phyloP scores from a whole-genome alignment of 2,329 filamentous ascomycete genomes.

The Aspergillus sp. region DNA sequence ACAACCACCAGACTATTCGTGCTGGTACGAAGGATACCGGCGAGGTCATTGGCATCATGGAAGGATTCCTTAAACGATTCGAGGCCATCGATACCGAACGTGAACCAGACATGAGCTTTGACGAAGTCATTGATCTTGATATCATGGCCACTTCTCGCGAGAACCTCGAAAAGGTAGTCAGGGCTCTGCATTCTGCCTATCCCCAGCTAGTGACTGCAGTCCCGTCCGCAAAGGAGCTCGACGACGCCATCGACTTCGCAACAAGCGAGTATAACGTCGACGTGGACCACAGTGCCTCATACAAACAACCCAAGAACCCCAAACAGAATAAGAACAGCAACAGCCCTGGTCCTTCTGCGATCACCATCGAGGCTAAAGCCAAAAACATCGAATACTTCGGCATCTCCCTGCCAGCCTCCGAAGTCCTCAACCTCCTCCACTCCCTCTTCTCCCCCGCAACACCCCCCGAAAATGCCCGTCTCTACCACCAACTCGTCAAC shows the following conservation, averaged over 20 bases:
- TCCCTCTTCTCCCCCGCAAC: slow-evolving; percentile 62
- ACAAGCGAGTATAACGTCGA: slow-evolving; percentile 75
- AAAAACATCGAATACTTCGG: slow-evolving; percentile 67
- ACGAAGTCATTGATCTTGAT: slow-evolving; percentile 81
- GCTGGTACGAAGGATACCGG: slow-evolving; percentile 68
- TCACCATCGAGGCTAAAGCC: slow-evolving; percentile 38
- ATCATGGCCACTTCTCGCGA: slow-evolving; percentile 72
- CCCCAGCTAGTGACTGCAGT: slow-evolving; percentile 68
- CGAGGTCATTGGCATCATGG: slow-evolving; percentile 89
- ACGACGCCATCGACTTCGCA: slow-evolving; percentile 73
- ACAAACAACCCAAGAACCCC: slow-evolving; percentile 40
- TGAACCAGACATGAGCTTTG: slow-evolving; percentile 78
- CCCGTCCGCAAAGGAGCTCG: slow-evolving; percentile 71
- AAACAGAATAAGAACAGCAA: slow-evolving; percentile 39
- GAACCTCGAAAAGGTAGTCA: slow-evolving; percentile 80
- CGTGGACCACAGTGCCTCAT: slow-evolving; percentile 64
- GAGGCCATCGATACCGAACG: slow-evolving; percentile 68
- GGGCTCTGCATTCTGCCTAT: slow-evolving; percentile 70
- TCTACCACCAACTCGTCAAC: slow-evolving; percentile 75
- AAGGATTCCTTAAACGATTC: slow-evolving; percentile 85
- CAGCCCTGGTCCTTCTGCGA: slow-evolving; percentile 16
- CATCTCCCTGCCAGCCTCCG: slow-evolving; percentile 53
- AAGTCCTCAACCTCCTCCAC: slow-evolving; percentile 62
- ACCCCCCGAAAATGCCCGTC: slow-evolving; percentile 55
- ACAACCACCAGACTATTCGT: slow-evolving; percentile 98